Base-by-base conservation (phyloP, 202 grass and related monocot genomes). In the Zoysia matrella region DNA sequence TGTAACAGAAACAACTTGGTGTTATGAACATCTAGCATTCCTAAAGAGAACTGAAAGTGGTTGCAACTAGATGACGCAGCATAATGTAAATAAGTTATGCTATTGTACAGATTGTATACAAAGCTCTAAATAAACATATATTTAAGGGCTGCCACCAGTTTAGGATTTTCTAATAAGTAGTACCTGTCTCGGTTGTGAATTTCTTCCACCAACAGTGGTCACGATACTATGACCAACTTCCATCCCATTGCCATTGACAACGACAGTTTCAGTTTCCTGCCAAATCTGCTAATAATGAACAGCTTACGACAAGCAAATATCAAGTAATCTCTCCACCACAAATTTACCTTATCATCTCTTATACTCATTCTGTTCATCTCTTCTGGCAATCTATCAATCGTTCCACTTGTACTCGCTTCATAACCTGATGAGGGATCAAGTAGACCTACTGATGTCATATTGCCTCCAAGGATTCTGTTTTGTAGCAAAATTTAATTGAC, bases 171-270 rank as follows among this genome's bases (percentile, higher is more conserved):
- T 30, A 53, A 22, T 22, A 22, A 22, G 22, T 22, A 22, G 41
- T 91, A 97, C 94, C 88, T 97, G 86, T 58, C 89, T 93, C 10
- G 86, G 81, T 73, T 97, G 90, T 9, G 84, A 89, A 85, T 97
- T 89, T 88, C 86, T 89, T 69, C 90, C 88, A 67, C 84, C 91
- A 42, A 97, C 73, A 46, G 88, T 85, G 2, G 86, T 91, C 30
- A 97, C 86, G 0, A 97, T 93, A 75, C 85, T 89, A 86, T 93
- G 88, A 73, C 94, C 90, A 65, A 80, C 81, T 74, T 97, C 94
- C 57, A 92, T 84, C 11, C 84, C 88, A 78, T 85, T 91, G 47
- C 90, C 94, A 71, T 90, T 84, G 73, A 97, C 67, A 41, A 97
- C 86, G 52, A 92, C 90, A 68, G 86, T 81, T 87, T 91, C 90